A percentile compares a stretch with the other conserved stretches of the same genome.
Evolutionary conservation across 2,329 filamentous ascomycete species (phyloP).

Genomic region (Chalaropsis ovoidea): DNA sequence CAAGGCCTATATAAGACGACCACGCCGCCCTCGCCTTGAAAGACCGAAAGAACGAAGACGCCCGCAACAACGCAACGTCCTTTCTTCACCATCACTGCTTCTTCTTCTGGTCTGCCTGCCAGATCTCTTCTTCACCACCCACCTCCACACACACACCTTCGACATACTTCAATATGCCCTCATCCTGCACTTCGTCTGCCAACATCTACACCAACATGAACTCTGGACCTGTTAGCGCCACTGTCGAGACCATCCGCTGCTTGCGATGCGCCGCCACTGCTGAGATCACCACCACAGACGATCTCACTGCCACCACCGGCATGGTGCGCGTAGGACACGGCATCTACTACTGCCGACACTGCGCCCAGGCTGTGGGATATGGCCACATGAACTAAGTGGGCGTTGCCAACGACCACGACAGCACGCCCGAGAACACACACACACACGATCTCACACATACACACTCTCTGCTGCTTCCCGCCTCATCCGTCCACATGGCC

Average conservation of each 20-base stretch:
- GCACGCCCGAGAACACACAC: not conserved
- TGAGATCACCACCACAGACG: slow-evolving; percentile 52
- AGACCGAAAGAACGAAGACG: not conserved
- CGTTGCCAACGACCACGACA: not conserved
- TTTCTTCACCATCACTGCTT: not conserved
- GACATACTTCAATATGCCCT: slow-evolving; percentile 36
- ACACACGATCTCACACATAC: not conserved
- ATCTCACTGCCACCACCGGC: slow-evolving; percentile 43
- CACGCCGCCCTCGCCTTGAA: not conserved
- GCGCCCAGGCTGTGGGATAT: slow-evolving; percentile 54
- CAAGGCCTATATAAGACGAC: slow-evolving; percentile 5
- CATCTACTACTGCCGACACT: slow-evolving; percentile 53
- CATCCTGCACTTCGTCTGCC: slow-evolving; percentile 34
- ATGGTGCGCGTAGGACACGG: slow-evolving; percentile 57
- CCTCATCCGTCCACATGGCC: not conserved
- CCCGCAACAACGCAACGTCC: not conserved
- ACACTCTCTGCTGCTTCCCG: not conserved
- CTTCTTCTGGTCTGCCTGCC: not conserved
- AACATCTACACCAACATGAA: slow-evolving; percentile 40
- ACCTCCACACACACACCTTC: not conserved
- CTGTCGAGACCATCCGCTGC: slow-evolving; percentile 52
- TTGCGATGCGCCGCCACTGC: slow-evolving; percentile 51
- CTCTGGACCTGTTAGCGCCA: slow-evolving; percentile 38
- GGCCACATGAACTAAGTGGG: slow-evolving; percentile 36
- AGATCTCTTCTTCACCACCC: not conserved